Evolutionary conservation across 2,329 filamentous ascomycete genomes (phyloP), one percentile per base, ranked within the genome.

Genomic region (Aureobasidium lini): DNA sequence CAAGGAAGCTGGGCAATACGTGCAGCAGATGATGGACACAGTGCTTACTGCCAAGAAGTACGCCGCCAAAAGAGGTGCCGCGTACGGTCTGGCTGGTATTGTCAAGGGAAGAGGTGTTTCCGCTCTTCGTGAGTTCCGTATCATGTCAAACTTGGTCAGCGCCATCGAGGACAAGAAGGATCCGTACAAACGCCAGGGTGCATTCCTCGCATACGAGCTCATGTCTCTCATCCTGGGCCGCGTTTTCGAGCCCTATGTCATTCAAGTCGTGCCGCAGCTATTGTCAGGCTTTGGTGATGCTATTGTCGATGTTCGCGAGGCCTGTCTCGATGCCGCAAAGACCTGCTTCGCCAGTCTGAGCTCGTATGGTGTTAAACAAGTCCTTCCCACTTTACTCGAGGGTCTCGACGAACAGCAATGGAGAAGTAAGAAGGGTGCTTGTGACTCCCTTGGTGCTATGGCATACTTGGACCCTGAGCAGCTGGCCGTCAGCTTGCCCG

Each of bases 401-500:
- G 94, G 95, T 60, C 83, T 99, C 9, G 92, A 97, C 64, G 94
- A 99, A 64, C 85, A 89, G 57, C 93, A 97, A 72, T 99, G 94
- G 94, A 88, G 94, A 69, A 97, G 91, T 76, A 97, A 99, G 76
- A 96, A 95, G 77, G 94, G 95, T 66, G 94, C 94, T 57, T 99
- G 94, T 70, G 94, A 99, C 71, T 86, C 96, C 29, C 82, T 99
- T 13, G 94, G 94, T 71, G 94, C 94, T 63, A 99, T 99, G 94
- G 95, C 94, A 5, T 99, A 99, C 71, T 83, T 99, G 34, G 94
- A 97, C 71, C 93, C 95, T 7, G 89, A 96, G 65, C 94, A 99
- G 72, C 82, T 99, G 16, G 91, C 94, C 1, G 82, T 88, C 66
- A 97, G 92, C 71, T 77, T 99, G 67, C 94, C 94, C 2, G 92